phyloP scores from a whole-genome alignment of 495 filamentous ascomycete species.

The Penicillium arizonense region DNA sequence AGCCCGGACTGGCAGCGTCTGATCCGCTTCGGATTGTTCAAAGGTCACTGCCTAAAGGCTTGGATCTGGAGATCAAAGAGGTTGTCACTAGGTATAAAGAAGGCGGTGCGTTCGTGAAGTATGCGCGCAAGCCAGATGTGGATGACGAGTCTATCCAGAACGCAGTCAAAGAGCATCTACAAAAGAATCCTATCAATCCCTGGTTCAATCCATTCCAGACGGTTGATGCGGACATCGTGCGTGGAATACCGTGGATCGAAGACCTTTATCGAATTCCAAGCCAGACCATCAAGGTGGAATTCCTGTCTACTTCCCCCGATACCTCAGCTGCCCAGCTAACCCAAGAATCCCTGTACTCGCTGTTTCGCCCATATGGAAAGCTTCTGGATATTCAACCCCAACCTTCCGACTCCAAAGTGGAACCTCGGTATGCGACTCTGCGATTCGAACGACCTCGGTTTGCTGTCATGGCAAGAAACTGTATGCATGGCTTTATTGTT shows the following conservation, averaged over 20 bases:
- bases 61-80: constrained; percentile 70
- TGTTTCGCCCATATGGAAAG: constrained; percentile 91
- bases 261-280: constrained; percentile 85
- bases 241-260: constrained; percentile 90
- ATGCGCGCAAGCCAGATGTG: constrained; percentile 56
- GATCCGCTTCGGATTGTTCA: constrained; percentile 65
- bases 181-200: constrained; percentile 71
- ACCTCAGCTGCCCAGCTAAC: constrained; percentile 69
- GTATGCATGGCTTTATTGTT: constrained; percentile 81
- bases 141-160: constrained; percentile 57
- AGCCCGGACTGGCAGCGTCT: constrained; percentile 51
- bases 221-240: constrained; percentile 67
- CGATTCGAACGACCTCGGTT: constrained; percentile 69
- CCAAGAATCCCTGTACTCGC: constrained; percentile 78
- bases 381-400: constrained; percentile 77
- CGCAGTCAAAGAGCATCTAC: constrained; percentile 52
- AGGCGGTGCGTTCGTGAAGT: constrained; percentile 92
- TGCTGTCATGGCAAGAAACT: constrained; percentile 86
- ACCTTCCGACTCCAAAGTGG: constrained; percentile 75
- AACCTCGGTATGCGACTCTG: constrained; percentile 75
- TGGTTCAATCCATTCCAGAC: constrained; percentile 84
- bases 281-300: constrained; percentile 74
- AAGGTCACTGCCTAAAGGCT: constrained; percentile 54
- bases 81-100: constrained; percentile 83
- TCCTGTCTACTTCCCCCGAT: constrained; percentile 66